Evolutionary conservation across 2,329 filamentous ascomycete species (phyloP).

Genomic region (Pestalotiopsis fici): DNA sequence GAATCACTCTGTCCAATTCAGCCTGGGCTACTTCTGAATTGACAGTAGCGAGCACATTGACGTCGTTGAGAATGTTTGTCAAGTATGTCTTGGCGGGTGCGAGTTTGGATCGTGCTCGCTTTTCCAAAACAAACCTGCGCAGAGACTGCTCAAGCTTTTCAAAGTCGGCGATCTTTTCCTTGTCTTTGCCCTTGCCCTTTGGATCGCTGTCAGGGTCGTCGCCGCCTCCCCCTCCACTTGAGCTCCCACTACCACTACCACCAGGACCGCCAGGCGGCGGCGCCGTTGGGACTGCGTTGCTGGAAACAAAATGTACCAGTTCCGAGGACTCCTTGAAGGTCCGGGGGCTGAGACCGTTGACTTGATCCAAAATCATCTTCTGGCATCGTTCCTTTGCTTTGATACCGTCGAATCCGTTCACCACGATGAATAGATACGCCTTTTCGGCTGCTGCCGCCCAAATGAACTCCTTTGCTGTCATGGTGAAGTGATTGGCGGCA

Average conservation of each 20-base stretch:
- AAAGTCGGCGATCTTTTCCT: conserved; percentile 87
- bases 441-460: conserved; percentile 94
- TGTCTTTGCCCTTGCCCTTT: conserved; percentile 72
- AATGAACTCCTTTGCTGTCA: conserved; percentile 97
- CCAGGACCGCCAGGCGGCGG: conserved; percentile 58
- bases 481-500: conserved; percentile 95
- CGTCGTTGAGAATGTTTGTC: conserved; percentile 86
- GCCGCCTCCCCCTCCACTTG: conserved; percentile 56
- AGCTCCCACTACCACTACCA: conserved; percentile 53
- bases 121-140: conserved; percentile 91
- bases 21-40: conserved; percentile 85
- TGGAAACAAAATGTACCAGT: conserved; percentile 96
- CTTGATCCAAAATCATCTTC: conserved; percentile 90
- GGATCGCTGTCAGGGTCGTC: conserved; percentile 52
- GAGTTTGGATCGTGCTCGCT: conserved; percentile 91
- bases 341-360: conserved; percentile 81
- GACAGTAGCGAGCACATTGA: conserved; percentile 79
- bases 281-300: conserved; percentile 84
- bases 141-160: conserved; percentile 86
- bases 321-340: conserved; percentile 92
- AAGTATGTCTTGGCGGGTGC: conserved; percentile 95
- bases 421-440: conserved; percentile 98
- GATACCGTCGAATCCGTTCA: conserved; percentile 96
- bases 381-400: conserved; percentile 88
- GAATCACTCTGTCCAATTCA: conserved; percentile 80